Percentiles rank a stretch among this genome's conserved stretches.
Evolutionary conservation across 2,329 filamentous ascomycete genomes (phyloP).

Genomic region (Kalmusia sp.): DNA sequence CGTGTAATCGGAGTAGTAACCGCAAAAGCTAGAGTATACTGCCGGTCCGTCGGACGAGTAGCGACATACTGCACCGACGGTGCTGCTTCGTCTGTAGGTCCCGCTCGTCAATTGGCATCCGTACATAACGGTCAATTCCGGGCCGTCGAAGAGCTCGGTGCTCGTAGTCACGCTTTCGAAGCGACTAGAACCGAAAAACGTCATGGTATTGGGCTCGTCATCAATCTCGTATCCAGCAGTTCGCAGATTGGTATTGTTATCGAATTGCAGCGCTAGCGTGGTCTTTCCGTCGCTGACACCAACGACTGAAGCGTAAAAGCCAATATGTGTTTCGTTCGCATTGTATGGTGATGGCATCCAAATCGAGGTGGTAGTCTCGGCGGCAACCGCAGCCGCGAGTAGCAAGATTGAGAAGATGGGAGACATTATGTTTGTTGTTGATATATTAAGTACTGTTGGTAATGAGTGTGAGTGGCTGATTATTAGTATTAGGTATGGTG

Average conservation of each 20-base stretch:
- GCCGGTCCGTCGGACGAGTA: constrained; percentile 9
- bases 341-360: constrained; percentile 29
- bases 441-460: neutral
- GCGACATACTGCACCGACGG: constrained; percentile 4
- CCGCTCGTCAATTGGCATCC: constrained; percentile 3
- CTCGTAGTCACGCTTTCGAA: constrained; percentile 13
- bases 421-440: constrained; percentile 27
- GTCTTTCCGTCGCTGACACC: constrained; percentile 24
- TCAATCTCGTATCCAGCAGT: constrained; percentile 2
- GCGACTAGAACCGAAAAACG: constrained; percentile 8
- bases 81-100: neutral
- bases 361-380: constrained; percentile 35
- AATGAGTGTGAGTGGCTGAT: constrained; percentile 3
- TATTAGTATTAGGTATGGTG: constrained; percentile 5
- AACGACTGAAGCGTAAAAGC: constrained; percentile 32
- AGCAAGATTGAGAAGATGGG: constrained; percentile 26
- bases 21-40: constrained; percentile 3
- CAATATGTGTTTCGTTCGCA: constrained; percentile 12
- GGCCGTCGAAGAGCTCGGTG: neutral
- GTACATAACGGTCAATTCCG: constrained; percentile 8
- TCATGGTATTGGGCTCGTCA: constrained; percentile 14
- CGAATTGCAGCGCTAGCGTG: constrained; percentile 21
- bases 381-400: constrained; percentile 28
- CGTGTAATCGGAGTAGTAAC: neutral
- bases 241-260: constrained; percentile 7